Evolutionary conservation across 768 basidiomycete species (phyloP).

Genomic region (Hemileccinum rubropunctum): DNA sequence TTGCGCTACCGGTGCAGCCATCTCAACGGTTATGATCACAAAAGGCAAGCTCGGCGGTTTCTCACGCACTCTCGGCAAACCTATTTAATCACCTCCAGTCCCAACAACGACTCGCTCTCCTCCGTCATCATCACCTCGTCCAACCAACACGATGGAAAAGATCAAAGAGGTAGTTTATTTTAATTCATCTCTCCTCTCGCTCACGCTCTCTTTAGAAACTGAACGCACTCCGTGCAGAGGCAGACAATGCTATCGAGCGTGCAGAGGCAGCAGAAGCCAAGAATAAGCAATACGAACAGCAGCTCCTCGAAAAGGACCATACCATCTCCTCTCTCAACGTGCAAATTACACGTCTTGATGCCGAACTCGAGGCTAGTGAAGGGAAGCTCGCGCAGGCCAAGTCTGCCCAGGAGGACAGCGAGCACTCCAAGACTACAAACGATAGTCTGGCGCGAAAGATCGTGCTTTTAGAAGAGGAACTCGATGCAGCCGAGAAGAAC

Average conservation of each 20-base stretch:
- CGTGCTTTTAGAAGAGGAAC: conserved; percentile 89
- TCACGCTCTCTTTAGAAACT: conserved; percentile 56
- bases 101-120: conserved; percentile 14
- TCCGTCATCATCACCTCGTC: conserved; percentile 1
- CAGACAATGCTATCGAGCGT: conserved; percentile 73
- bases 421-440: conserved; percentile 63
- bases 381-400: conserved; percentile 63
- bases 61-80: conserved; percentile 31
- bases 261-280: conserved; percentile 87
- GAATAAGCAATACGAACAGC: conserved; percentile 75
- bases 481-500: conserved; percentile 94
- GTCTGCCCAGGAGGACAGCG: conserved; percentile 60
- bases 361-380: conserved; percentile 71
- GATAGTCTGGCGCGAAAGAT: conserved; percentile 83
- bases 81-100: conserved; percentile 24
- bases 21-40: conserved; percentile 35
- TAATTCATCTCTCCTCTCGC: background rate
- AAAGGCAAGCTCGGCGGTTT: conserved; percentile 31
- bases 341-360: conserved; percentile 62
- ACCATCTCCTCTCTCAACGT: conserved; percentile 77
- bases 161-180: conserved; percentile 40
- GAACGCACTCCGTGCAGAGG: conserved; percentile 74
- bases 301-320: conserved; percentile 79
- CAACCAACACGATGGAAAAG: conserved; percentile 40
- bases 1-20: conserved; percentile 74